These are phyloP conservation scores for Pulveroboletus sp. DNA, from an alignment of 768 basidiomycete genomes.

Conservation along the genomic window DNA sequence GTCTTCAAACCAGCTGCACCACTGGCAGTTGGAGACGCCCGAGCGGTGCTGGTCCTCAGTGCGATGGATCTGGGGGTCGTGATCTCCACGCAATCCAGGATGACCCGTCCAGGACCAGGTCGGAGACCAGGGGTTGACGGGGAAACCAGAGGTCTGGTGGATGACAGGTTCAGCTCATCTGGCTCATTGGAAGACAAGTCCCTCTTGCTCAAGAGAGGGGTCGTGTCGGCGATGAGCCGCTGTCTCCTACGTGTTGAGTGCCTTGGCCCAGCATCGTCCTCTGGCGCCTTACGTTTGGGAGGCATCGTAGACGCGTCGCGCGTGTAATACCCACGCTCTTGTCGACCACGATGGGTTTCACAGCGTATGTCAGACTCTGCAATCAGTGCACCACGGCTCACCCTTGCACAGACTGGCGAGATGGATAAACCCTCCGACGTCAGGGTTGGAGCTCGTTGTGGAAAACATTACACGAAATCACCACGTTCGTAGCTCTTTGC, in stretches of 20 bases:
- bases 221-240: neutral
- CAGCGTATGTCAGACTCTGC: constrained; percentile 39
- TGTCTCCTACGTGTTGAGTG: constrained; percentile 29
- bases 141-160: neutral
- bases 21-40: constrained; percentile 11
- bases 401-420: constrained; percentile 54
- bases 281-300: constrained; percentile 42
- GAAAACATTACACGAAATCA: constrained; percentile 71
- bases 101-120: constrained; percentile 15
- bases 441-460: constrained; percentile 61
- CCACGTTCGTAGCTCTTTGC: constrained; percentile 40
- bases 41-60: neutral
- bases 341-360: constrained; percentile 49
- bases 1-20: neutral
- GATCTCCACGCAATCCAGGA: constrained; percentile 32
- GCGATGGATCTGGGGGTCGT: constrained; percentile 20
- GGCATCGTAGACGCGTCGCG: constrained; percentile 24
- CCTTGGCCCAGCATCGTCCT: constrained; percentile 26
- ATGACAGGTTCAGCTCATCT: constrained; percentile 29
- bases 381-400: neutral
- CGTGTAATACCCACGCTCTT: constrained; percentile 20
- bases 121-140: constrained; percentile 25
- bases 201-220: neutral
- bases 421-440: constrained; percentile 78
- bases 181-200: constrained; percentile 9